Evolutionary conservation across 108 stramenopile genomes (phyloP).

Genomic region (Cylindrotheca fusiformis): DNA sequence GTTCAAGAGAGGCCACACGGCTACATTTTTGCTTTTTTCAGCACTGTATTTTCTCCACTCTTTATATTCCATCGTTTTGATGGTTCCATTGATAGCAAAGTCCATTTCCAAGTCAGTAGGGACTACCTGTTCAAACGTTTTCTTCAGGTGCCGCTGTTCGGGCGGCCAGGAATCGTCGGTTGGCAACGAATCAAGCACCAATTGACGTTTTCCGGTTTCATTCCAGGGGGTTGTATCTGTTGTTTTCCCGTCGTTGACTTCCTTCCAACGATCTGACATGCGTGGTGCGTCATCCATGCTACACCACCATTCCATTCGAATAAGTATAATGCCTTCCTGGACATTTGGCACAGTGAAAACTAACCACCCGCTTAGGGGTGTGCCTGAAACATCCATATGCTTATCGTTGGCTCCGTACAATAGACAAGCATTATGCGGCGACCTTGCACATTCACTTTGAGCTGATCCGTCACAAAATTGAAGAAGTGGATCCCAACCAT

Average conservation of each 20-base stretch:
- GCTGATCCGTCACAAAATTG: slow-evolving; percentile 12
- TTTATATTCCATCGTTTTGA: slow-evolving; percentile 22
- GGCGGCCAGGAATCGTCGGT: not conserved
- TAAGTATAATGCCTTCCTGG: slow-evolving; percentile 23
- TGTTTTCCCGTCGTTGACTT: slow-evolving; percentile 21
- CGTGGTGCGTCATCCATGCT: not conserved
- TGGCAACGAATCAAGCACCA: not conserved
- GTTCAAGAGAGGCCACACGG: slow-evolving; percentile 22
- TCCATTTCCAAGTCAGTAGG: slow-evolving; percentile 27
- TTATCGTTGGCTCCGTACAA: slow-evolving; percentile 5
- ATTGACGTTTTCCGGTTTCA: not conserved
- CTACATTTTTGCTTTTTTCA: slow-evolving; percentile 23
- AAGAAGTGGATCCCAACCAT: not conserved
- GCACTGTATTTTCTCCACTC: slow-evolving; percentile 17
- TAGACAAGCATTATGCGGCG: not conserved
- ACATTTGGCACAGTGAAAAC: slow-evolving; percentile 23
- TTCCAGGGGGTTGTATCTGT: slow-evolving; percentile 22
- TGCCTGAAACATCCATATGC: slow-evolving; percentile 8
- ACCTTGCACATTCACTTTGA: slow-evolving; percentile 13
- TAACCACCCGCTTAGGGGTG: slow-evolving; percentile 21
- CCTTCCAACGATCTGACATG: slow-evolving; percentile 6
- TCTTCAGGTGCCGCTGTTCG: slow-evolving; percentile 2
- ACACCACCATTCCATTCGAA: slow-evolving; percentile 29
- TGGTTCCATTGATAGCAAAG: slow-evolving; percentile 25
- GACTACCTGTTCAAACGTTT: slow-evolving; percentile 5